phyloP scores from a whole-genome alignment of 2,329 filamentous ascomycete genomes.

The Podosphaera aphanis region DNA sequence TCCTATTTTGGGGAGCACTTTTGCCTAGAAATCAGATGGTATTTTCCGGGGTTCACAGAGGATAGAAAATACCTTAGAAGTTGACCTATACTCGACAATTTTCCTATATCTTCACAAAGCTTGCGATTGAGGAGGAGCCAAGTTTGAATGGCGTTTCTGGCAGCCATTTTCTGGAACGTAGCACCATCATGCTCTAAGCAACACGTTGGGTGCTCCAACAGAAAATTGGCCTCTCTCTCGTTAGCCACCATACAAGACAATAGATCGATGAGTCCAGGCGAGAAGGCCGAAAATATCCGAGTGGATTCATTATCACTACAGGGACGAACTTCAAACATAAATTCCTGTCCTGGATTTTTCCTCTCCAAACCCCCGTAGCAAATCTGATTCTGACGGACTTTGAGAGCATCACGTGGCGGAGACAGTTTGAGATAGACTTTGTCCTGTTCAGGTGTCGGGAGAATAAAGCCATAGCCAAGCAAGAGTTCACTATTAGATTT shows the following conservation, averaged over 20 bases:
- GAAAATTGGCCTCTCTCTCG: conserved; percentile 5
- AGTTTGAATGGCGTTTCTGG: conserved; percentile 5
- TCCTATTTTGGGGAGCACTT: background rate
- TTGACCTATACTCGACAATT: background rate
- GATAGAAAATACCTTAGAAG: background rate
- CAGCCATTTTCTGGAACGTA: conserved; percentile 5
- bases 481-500: conserved; percentile 53
- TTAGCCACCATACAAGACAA: conserved; percentile 13
- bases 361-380: conserved; percentile 4
- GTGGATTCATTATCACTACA: background rate
- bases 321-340: conserved; percentile 7
- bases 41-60: background rate
- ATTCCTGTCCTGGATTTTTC: conserved; percentile 7
- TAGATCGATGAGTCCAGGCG: conserved; percentile 11
- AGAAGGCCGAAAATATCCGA: conserved; percentile 3
- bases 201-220: conserved; percentile 4
- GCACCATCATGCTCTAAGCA: conserved; percentile 6
- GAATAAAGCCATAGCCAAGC: conserved; percentile 37
- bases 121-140: conserved; percentile 7
- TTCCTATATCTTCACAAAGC: conserved; percentile 1
- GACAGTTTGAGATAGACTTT: conserved; percentile 11
- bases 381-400: conserved; percentile 8
- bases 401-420: conserved; percentile 4
- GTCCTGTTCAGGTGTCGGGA: conserved; percentile 21
- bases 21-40: background rate